Evolutionary conservation across 768 basidiomycete genomes (phyloP).

Genomic region (Cystobasidium onofrii): DNA sequence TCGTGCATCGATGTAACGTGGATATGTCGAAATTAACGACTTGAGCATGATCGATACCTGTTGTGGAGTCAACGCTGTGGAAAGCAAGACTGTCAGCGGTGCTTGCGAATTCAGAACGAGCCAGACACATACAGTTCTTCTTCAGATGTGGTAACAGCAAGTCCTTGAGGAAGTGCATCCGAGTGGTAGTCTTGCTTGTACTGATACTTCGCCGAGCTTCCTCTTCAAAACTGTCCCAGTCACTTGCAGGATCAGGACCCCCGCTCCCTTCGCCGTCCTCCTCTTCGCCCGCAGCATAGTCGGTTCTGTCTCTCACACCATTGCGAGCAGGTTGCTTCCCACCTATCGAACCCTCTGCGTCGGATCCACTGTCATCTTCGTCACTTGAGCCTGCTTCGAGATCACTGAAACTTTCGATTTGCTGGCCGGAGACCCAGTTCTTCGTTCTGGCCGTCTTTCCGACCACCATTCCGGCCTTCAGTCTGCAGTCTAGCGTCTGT

Average conservation of each 20-base stretch:
- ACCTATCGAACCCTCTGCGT: background rate
- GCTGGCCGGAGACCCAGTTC: slow-evolving; percentile 12
- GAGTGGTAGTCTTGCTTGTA: slow-evolving; percentile 53
- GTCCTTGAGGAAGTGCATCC: slow-evolving; percentile 58
- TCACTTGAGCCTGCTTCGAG: background rate
- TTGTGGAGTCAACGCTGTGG: slow-evolving; percentile 55
- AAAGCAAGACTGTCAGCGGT: background rate
- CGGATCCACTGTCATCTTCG: slow-evolving; percentile 9
- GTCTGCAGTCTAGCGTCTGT: background rate
- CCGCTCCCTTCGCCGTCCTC: background rate
- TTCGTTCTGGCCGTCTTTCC: background rate
- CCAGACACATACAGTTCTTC: slow-evolving; percentile 8
- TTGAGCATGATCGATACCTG: slow-evolving; percentile 64
- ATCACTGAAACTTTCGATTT: slow-evolving; percentile 16
- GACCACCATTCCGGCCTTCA: background rate
- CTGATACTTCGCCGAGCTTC: slow-evolving; percentile 53
- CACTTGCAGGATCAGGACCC: slow-evolving; percentile 7
- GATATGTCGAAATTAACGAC: slow-evolving; percentile 65
- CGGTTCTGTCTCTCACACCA: background rate
- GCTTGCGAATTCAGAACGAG: background rate
- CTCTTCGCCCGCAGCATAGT: slow-evolving; percentile 6
- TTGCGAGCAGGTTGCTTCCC: background rate
- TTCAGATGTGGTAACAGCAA: background rate
- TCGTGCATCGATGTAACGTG: slow-evolving; percentile 63
- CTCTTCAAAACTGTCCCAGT: slow-evolving; percentile 35